phyloP scores from a whole-genome alignment of 257 asterid species.

The Solanum ahanhuiri region DNA sequence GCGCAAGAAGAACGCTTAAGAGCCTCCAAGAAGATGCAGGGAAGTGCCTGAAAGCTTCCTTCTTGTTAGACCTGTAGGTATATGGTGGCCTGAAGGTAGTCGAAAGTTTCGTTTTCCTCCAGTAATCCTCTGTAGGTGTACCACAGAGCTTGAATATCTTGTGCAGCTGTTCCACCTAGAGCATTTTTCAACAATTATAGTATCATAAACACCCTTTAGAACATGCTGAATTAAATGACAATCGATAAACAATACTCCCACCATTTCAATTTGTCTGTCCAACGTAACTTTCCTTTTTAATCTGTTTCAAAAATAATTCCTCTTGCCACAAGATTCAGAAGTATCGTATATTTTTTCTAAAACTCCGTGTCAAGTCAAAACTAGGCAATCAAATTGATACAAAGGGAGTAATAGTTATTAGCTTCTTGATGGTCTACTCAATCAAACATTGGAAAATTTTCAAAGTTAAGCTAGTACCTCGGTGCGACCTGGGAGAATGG shows the following conservation, averaged over 20 bases:
- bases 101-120: constrained; percentile 35
- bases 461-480: constrained; percentile 38
- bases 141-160: constrained; percentile 75
- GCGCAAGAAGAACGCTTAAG: constrained; percentile 43
- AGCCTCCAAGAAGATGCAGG: constrained; percentile 56
- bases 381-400: neutral
- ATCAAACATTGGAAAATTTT: neutral
- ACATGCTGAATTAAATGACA: neutral
- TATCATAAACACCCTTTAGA: neutral
- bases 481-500: constrained; percentile 68
- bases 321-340: too few relatives aligned
- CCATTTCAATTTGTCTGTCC: neutral
- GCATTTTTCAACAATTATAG: neutral
- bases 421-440: neutral
- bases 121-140: constrained; percentile 63
- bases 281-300: neutral
- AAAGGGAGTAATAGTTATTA: neutral
- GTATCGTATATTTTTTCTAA: neutral
- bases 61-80: constrained; percentile 34
- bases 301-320: too few relatives aligned
- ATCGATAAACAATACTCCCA: neutral
- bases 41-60: constrained; percentile 43
- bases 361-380: neutral
- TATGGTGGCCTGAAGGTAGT: constrained; percentile 63
- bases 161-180: constrained; percentile 75